A percentile compares a stretch with the other conserved stretches of the same genome.
phyloP scores from a whole-genome alignment of 106 monocot species.

The Dendrobium chrysotoxum region DNA sequence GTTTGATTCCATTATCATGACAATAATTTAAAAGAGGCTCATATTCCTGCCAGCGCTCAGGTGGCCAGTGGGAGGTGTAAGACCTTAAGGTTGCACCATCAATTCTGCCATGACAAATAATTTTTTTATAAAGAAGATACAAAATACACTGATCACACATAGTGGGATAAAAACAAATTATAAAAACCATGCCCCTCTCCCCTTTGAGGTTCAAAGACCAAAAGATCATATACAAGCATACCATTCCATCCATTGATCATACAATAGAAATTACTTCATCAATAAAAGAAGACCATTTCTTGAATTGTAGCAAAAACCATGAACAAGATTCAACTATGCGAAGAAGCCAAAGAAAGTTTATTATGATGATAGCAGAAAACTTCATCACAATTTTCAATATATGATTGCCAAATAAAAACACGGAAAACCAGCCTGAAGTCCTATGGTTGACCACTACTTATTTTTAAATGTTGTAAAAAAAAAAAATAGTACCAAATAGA shows the following conservation, averaged over 20 bases:
- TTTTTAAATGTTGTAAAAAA: too few species aligned
- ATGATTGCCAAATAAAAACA: too few species aligned
- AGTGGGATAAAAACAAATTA: background rate
- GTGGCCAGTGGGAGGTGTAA: constrained; percentile 69
- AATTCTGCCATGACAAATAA: constrained; percentile 66
- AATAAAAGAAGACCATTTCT: background rate
- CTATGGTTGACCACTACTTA: too few species aligned
- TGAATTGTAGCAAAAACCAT: background rate
- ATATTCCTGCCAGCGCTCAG: constrained; percentile 84
- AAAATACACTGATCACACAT: background rate
- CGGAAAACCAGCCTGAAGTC: too few species aligned
- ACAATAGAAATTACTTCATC: background rate
- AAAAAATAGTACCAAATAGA: too few species aligned
- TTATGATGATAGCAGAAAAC: too few species aligned
- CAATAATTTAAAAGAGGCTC: constrained; percentile 95
- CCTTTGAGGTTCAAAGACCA: background rate
- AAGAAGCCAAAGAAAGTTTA: background rate
- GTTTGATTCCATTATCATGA: constrained; percentile 69
- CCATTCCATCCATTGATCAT: background rate
- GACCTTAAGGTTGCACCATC: constrained; percentile 53
- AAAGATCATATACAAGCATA: background rate
- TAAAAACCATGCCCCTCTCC: background rate
- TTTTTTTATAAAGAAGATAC: constrained; percentile 2
- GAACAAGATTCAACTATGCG: background rate
- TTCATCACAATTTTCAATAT: too few species aligned